These are phyloP conservation scores for Chrysosporium keratinophilum DNA, from an alignment of 2,329 filamentous ascomycete genomes.

Conservation along the genomic window DNA sequence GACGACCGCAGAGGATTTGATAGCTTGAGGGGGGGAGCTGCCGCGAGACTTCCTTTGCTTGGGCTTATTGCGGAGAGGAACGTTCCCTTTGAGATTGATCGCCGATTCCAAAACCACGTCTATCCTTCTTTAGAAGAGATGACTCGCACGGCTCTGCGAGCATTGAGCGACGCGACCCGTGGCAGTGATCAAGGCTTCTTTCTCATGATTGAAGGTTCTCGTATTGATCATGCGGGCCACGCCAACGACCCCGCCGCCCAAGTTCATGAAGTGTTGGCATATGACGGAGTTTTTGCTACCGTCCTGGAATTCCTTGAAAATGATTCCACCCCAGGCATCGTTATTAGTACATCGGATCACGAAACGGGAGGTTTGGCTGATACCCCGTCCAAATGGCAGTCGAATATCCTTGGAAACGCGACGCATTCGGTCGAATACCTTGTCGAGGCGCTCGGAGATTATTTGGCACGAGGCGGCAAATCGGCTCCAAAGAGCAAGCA, in stretches of 20 bases:
- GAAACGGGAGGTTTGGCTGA: slow-evolving; percentile 81
- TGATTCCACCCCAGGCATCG: slow-evolving; percentile 59
- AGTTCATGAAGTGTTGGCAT: slow-evolving; percentile 87
- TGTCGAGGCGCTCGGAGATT: slow-evolving; percentile 49
- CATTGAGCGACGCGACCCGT: slow-evolving; percentile 69
- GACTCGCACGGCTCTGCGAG: slow-evolving; percentile 68
- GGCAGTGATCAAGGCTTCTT: slow-evolving; percentile 90
- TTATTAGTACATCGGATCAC: slow-evolving; percentile 89
- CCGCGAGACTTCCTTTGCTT: slow-evolving; percentile 65
- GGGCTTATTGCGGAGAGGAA: slow-evolving; percentile 75
- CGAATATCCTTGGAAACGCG: slow-evolving; percentile 67
- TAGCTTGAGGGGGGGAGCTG: slow-evolving; percentile 54
- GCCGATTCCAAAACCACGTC: slow-evolving; percentile 61
- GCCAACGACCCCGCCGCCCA: slow-evolving; percentile 74
- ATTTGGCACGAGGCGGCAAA: slow-evolving; percentile 41
- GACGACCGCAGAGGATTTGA: slow-evolving; percentile 66
- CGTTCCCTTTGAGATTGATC: slow-evolving; percentile 89
- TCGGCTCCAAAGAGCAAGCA: slow-evolving; percentile 39
- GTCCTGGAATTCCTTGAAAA: slow-evolving; percentile 76
- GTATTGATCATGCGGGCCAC: slow-evolving; percentile 91
- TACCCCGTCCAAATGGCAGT: slow-evolving; percentile 74
- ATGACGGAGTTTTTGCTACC: slow-evolving; percentile 72
- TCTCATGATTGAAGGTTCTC: slow-evolving; percentile 93
- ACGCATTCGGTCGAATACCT: slow-evolving; percentile 65
- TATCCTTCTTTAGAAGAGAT: slow-evolving; percentile 91